A percentile compares a stretch with the other conserved stretches of the same genome.
Conservation (phyloP, 495 filamentous ascomycete genomes). For the Chaetomidium leptoderma region DNA sequence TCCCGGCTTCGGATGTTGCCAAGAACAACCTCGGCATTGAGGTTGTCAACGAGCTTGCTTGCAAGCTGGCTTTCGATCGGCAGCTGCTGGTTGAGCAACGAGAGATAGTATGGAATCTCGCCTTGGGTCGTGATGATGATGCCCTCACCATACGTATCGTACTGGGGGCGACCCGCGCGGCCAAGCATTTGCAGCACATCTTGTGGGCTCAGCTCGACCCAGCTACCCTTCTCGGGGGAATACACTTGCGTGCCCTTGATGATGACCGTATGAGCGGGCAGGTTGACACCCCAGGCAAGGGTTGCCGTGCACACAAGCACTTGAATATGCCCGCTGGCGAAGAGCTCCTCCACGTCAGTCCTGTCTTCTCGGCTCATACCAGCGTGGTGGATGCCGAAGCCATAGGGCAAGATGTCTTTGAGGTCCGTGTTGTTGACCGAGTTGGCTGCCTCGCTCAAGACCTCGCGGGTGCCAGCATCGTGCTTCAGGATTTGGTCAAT, state of each 20-base stretch:
- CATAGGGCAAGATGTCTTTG: constrained; percentile 93
- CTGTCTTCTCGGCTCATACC: constrained; percentile 92
- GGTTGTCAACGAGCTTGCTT: constrained; percentile 88
- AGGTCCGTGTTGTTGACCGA: constrained; percentile 79
- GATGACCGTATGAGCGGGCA: constrained; percentile 91
- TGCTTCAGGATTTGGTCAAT: constrained; percentile 93
- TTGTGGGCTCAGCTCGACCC: constrained; percentile 96
- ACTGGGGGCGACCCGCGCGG: constrained; percentile 92
- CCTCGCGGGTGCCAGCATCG: constrained; percentile 87
- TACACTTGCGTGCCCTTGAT: constrained; percentile 98
- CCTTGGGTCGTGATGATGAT: constrained; percentile 95
- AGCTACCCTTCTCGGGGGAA: constrained; percentile 96
- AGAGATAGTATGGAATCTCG: constrained; percentile 96
- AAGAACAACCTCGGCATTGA: constrained; percentile 95
- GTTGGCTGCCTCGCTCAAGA: constrained; percentile 79
- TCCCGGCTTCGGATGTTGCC: constrained; percentile 91
- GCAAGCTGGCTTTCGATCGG: constrained; percentile 97
- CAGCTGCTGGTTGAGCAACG: constrained; percentile 91
- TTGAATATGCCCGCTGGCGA: constrained; percentile 83
- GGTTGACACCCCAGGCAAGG: constrained; percentile 91
- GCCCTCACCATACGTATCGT: constrained; percentile 94
- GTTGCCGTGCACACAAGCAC: constrained; percentile 97
- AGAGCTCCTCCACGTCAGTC: constrained; percentile 91
- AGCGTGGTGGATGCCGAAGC: constrained; percentile 96
- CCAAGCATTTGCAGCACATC: constrained; percentile 99